These are phyloP conservation scores for Starmera quercuum DNA, from an alignment of 805 yeast genomes.

Conservation along the genomic window DNA sequence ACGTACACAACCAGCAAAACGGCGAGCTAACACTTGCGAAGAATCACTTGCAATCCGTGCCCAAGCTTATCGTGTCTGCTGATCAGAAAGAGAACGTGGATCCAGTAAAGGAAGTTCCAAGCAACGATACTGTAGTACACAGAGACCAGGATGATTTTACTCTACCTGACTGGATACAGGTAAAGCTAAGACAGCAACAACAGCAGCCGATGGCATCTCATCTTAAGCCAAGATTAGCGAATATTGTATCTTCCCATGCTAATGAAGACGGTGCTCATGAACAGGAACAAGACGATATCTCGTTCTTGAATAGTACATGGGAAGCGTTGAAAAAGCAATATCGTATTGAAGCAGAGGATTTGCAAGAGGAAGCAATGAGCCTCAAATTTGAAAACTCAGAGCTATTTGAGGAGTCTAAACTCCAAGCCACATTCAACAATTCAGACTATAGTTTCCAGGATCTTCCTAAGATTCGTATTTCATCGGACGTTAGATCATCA, in stretches of 20 bases:
- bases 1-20: no score
- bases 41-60: no score
- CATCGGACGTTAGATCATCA: slow-evolving; percentile 6
- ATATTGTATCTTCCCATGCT: background rate
- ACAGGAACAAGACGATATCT: no score
- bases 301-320: slow-evolving; percentile 12
- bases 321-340: slow-evolving; percentile 14
- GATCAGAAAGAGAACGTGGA: no score
- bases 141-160: slow-evolving; percentile 7
- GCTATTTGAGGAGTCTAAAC: background rate
- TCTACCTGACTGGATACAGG: slow-evolving; percentile 16
- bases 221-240: background rate
- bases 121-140: slow-evolving; percentile 14
- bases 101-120: no score
- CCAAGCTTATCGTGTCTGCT: no score
- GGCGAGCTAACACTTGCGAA: no score
- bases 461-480: slow-evolving; percentile 7
- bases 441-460: slow-evolving; percentile 20
- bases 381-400: background rate
- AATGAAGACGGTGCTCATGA: background rate
- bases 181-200: slow-evolving; percentile 3
- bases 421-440: background rate
- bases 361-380: slow-evolving; percentile 3
- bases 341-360: slow-evolving; percentile 7
- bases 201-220: background rate